These are phyloP conservation scores for Neonectria punicea DNA, from an alignment of 2,329 filamentous ascomycete genomes.

Conservation along the genomic window DNA sequence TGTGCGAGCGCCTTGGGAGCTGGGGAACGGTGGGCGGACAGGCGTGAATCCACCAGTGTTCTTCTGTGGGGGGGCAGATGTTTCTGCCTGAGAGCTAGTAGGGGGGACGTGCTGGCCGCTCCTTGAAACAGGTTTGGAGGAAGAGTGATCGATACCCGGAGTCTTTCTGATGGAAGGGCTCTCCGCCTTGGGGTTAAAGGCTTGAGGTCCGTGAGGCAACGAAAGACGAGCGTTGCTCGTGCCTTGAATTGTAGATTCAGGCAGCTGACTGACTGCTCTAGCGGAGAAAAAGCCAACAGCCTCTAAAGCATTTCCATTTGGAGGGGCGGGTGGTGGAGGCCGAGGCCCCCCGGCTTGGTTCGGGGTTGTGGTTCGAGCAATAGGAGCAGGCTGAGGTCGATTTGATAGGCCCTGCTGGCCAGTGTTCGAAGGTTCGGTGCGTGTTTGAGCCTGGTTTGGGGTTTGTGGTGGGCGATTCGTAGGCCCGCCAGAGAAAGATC, in stretches of 20 bases:
- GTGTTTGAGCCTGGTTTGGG: conserved; percentile 45
- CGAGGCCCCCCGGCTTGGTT: conserved; percentile 42
- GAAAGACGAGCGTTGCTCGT: conserved; percentile 54
- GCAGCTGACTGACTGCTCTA: conserved; percentile 67
- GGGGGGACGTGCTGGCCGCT: conserved; percentile 64
- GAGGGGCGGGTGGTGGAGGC: conserved; percentile 43
- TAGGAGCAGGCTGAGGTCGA: conserved; percentile 32
- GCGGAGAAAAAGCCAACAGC: conserved; percentile 77
- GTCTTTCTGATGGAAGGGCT: conserved; percentile 91
- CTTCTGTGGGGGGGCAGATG: conserved; percentile 27
- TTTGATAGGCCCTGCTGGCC: conserved; percentile 36
- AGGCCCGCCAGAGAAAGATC: conserved; percentile 31
- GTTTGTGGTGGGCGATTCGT: conserved; percentile 46
- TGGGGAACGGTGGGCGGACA: conserved; percentile 43
- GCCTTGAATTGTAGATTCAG: conserved; percentile 53
- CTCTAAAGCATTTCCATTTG: conserved; percentile 47
- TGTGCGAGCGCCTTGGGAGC: conserved; percentile 47
- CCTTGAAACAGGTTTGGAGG: conserved; percentile 76
- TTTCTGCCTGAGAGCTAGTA: conserved; percentile 42
- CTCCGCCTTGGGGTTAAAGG: conserved; percentile 79
- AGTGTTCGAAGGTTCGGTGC: conserved; percentile 33
- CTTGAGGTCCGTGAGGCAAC: conserved; percentile 58
- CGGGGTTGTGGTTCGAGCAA: conserved; percentile 30
- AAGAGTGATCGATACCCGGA: conserved; percentile 83
- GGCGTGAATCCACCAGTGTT: conserved; percentile 45